Percentiles rank a stretch among this genome's conserved stretches.
Conservation (phyloP, 2,329 filamentous ascomycete genomes). For the Cryphonectria japonica region DNA sequence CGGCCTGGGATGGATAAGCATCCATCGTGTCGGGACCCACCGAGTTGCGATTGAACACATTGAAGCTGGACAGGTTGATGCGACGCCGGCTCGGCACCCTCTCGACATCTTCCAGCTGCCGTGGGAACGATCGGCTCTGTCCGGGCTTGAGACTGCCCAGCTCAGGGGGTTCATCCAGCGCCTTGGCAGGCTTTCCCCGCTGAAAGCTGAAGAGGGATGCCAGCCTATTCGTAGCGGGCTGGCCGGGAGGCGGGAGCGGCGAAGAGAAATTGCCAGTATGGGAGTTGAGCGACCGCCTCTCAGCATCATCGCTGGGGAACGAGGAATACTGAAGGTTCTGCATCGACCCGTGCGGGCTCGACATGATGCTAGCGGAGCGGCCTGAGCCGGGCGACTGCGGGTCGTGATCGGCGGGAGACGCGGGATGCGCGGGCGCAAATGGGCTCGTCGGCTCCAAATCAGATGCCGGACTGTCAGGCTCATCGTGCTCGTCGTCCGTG, state of each 20-base stretch:
- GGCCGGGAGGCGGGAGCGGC: slow-evolving; percentile 41
- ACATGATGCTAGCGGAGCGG: slow-evolving; percentile 59
- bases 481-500: slow-evolving; percentile 62
- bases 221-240: slow-evolving; percentile 47
- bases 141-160: slow-evolving; percentile 71
- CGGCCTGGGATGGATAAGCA: slow-evolving; percentile 33
- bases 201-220: slow-evolving; percentile 60
- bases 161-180: slow-evolving; percentile 62
- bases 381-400: slow-evolving; percentile 66
- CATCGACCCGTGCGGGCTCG: slow-evolving; percentile 65
- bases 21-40: slow-evolving; percentile 50
- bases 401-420: slow-evolving; percentile 47
- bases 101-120: slow-evolving; percentile 61
- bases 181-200: slow-evolving; percentile 65
- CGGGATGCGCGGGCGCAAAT: slow-evolving; percentile 39
- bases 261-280: slow-evolving; percentile 44
- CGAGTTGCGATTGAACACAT: slow-evolving; percentile 59
- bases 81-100: slow-evolving; percentile 56
- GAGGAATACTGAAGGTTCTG: slow-evolving; percentile 60
- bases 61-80: slow-evolving; percentile 64
- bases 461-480: slow-evolving; percentile 56
- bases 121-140: slow-evolving; percentile 79
- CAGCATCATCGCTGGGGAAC: slow-evolving; percentile 50
- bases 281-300: slow-evolving; percentile 46
- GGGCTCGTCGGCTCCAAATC: slow-evolving; percentile 40